Conservation (phyloP, 371 early-diverging fungal genomes). For the Actinomucor elegans region DNA sequence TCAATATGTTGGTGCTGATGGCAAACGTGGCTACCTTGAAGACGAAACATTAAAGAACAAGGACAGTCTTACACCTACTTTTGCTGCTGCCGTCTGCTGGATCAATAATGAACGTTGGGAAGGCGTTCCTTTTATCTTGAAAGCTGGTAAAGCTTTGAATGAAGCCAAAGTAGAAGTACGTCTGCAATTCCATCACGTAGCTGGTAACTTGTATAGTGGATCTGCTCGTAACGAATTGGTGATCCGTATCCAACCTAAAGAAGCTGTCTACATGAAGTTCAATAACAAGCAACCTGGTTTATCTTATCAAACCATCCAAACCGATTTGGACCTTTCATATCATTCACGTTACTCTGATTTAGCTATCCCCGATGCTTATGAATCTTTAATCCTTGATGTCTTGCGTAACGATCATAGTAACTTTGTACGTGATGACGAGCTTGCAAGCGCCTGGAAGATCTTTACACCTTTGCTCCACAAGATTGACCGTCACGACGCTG, state of each 20-base stretch:
- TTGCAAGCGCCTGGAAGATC: constrained; percentile 95
- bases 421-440: constrained; percentile 96
- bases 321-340: constrained; percentile 93
- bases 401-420: constrained; percentile 92
- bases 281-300: constrained; percentile 93
- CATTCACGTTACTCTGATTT: constrained; percentile 78
- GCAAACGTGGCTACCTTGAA: constrained; percentile 86
- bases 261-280: constrained; percentile 97
- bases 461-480: constrained; percentile 94
- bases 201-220: constrained; percentile 71
- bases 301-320: constrained; percentile 65
- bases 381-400: constrained; percentile 88
- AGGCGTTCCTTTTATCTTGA: constrained; percentile 95
- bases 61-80: constrained; percentile 87
- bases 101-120: constrained; percentile 96
- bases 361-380: constrained; percentile 96
- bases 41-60: constrained; percentile 86
- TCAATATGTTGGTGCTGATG: constrained; percentile 83
- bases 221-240: constrained; percentile 93
- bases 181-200: constrained; percentile 91
- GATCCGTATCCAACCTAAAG: constrained; percentile 92
- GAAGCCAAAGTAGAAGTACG: constrained; percentile 93
- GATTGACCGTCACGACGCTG: constrained; percentile 66
- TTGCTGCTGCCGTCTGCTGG: constrained; percentile 82
- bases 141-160: constrained; percentile 95